phyloP scores from a whole-genome alignment of 495 filamentous ascomycete genomes.

The Penicillium roqueforti region DNA sequence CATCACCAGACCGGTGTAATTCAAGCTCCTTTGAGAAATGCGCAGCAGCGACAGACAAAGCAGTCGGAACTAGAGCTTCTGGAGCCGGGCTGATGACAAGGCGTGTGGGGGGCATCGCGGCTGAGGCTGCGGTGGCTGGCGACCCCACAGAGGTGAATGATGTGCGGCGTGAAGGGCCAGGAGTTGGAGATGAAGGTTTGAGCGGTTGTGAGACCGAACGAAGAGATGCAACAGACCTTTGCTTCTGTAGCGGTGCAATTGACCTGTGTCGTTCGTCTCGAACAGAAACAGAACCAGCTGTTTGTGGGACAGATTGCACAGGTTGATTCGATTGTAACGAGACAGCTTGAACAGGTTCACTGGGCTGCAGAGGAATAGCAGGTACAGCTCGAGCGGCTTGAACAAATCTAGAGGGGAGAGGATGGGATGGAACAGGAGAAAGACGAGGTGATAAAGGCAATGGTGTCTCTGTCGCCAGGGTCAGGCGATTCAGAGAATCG shows the following conservation, averaged over 20 bases:
- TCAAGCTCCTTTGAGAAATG: constrained; percentile 68
- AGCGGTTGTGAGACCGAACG: constrained; percentile 31
- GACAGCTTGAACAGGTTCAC: not conserved
- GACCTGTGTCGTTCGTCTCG: constrained; percentile 44
- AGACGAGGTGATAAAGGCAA: constrained; percentile 39
- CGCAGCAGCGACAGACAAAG: constrained; percentile 62
- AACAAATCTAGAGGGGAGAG: not conserved
- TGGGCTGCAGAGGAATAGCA: not conserved
- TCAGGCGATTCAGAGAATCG: constrained; percentile 45
- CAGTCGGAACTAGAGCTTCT: constrained; percentile 47
- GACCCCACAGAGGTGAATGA: constrained; percentile 45
- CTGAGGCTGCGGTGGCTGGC: constrained; percentile 27
- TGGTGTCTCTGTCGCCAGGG: constrained; percentile 41
- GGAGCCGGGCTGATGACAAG: constrained; percentile 17
- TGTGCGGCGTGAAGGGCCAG: constrained; percentile 40
- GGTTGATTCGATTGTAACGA: constrained; percentile 9
- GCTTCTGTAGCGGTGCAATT: constrained; percentile 44
- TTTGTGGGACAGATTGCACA: constrained; percentile 35
- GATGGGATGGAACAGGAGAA: not conserved
- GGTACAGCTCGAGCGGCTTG: not conserved
- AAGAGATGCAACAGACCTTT: constrained; percentile 42
- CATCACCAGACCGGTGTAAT: constrained; percentile 51
- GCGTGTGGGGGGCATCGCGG: constrained; percentile 23
- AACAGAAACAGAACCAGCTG: constrained; percentile 50
- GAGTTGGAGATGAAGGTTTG: constrained; percentile 31